phyloP scores from a whole-genome alignment of 768 basidiomycete species.

The Russula emetica region DNA sequence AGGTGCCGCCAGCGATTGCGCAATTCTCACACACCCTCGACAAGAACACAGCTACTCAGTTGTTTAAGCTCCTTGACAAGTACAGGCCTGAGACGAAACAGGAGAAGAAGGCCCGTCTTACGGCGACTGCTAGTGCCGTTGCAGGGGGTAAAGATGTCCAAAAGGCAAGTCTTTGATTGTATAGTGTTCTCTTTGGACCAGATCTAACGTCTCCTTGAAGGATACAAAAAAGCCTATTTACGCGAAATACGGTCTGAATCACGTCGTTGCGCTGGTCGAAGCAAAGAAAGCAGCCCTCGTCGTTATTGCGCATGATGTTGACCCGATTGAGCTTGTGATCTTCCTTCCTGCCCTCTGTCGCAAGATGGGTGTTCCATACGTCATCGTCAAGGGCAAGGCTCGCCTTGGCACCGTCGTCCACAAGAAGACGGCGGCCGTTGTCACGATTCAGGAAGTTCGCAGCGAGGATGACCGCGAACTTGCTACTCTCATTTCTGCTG shows the following conservation, averaged over 20 bases:
- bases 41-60: slow-evolving; percentile 98
- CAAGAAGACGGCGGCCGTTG: slow-evolving; percentile 95
- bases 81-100: slow-evolving; percentile 90
- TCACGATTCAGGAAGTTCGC: slow-evolving; percentile 90
- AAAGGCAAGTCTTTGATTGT: slow-evolving; percentile 38
- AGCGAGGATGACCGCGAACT: slow-evolving; percentile 93
- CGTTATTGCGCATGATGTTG: slow-evolving; percentile 76
- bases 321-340: slow-evolving; percentile 95
- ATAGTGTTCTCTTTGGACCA: not conserved
- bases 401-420: slow-evolving; percentile 96
- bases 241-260: slow-evolving; percentile 96
- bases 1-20: slow-evolving; percentile 96
- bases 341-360: slow-evolving; percentile 41
- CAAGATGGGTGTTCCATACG: slow-evolving; percentile 99
- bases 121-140: slow-evolving; percentile 67
- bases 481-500: slow-evolving; percentile 84
- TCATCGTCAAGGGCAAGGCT: slow-evolving; percentile 97
- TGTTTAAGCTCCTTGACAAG: slow-evolving; percentile 98
- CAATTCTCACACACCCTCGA: slow-evolving; percentile 97
- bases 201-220: slow-evolving; percentile 34
- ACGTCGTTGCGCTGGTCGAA: slow-evolving; percentile 71
- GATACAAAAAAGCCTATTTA: slow-evolving; percentile 89
- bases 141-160: slow-evolving; percentile 75
- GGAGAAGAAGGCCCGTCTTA: slow-evolving; percentile 95
- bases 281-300: slow-evolving; percentile 97